Percentiles rank a stretch among this genome's conserved stretches.
These are phyloP conservation scores for Lecanicillium sp. DNA, from an alignment of 2,329 filamentous ascomycete genomes.

Conservation along the genomic window DNA sequence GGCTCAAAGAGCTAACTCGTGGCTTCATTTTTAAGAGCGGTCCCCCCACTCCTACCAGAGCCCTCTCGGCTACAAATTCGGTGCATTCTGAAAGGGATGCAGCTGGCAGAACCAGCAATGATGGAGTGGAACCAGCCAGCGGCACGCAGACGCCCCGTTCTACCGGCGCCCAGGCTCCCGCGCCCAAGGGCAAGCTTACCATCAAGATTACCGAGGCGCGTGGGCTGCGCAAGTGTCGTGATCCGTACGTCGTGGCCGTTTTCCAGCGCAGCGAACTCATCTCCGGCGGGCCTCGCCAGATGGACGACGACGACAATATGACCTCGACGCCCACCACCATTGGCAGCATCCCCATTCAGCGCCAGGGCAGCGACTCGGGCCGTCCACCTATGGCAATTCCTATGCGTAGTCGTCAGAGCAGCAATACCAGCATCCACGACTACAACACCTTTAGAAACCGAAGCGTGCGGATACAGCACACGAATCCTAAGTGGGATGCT, in stretches of 20 bases:
- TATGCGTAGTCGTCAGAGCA: constrained; percentile 94
- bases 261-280: constrained; percentile 97
- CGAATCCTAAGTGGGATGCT: constrained; percentile 90
- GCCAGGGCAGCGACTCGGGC: constrained; percentile 73
- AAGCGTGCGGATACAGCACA: constrained; percentile 50
- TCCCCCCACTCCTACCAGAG: constrained; percentile 81
- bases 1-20: constrained; percentile 84
- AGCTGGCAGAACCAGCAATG: constrained; percentile 29
- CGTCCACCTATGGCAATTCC: constrained; percentile 85
- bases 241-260: constrained; percentile 93
- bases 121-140: constrained; percentile 33
- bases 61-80: constrained; percentile 60
- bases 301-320: constrained; percentile 52
- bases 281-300: constrained; percentile 68
- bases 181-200: constrained; percentile 78
- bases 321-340: constrained; percentile 37
- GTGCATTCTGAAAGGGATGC: constrained; percentile 40
- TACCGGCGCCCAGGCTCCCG: constrained; percentile 54
- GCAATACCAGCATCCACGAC: constrained; percentile 78
- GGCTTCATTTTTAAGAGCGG: constrained; percentile 73
- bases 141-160: constrained; percentile 46
- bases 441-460: constrained; percentile 52
- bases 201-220: constrained; percentile 84
- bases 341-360: constrained; percentile 53
- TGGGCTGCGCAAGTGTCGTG: constrained; percentile 70